Conservation (phyloP, 2,329 filamentous ascomycete species). For the Fusarium sp. region DNA sequence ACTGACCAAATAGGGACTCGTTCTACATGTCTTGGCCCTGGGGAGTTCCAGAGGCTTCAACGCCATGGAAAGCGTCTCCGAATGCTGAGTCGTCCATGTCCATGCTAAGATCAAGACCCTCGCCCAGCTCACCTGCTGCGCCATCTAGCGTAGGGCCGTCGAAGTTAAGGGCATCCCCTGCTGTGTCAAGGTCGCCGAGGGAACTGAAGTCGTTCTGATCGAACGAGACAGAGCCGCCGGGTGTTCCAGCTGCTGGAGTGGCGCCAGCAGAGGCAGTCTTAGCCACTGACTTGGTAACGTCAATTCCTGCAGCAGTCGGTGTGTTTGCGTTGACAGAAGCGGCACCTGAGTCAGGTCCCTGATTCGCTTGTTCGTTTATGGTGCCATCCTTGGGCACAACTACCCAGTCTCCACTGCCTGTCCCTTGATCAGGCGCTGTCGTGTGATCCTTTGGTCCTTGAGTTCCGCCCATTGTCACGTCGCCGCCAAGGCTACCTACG, state of each 20-base stretch:
- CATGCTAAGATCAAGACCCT: constrained; percentile 70
- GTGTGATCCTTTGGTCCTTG: constrained; percentile 52
- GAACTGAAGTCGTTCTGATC: constrained; percentile 73
- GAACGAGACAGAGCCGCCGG: constrained; percentile 59
- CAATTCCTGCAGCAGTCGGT: constrained; percentile 41
- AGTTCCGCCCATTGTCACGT: constrained; percentile 67
- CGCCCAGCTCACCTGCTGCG: constrained; percentile 61
- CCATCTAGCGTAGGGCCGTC: constrained; percentile 66
- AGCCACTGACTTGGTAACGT: constrained; percentile 39
- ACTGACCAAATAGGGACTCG: not conserved
- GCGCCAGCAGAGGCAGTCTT: constrained; percentile 39
- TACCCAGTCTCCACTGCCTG: constrained; percentile 77
- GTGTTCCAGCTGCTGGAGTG: constrained; percentile 49
- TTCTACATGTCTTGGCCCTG: constrained; percentile 52
- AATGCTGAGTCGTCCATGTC: constrained; percentile 85
- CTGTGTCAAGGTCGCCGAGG: constrained; percentile 75
- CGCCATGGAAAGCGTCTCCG: constrained; percentile 82
- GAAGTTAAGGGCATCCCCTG: constrained; percentile 78
- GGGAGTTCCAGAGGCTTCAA: constrained; percentile 58
- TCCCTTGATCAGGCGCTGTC: constrained; percentile 63
- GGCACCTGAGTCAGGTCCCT: constrained; percentile 27
- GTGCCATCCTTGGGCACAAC: constrained; percentile 75
- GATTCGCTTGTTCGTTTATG: constrained; percentile 52
- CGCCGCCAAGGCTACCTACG: constrained; percentile 56
- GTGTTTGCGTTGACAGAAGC: constrained; percentile 49